Percentiles rank a stretch among this genome's conserved stretches.
Conservation (phyloP, 2,329 filamentous ascomycete species). For the Claviceps lovelessii region DNA sequence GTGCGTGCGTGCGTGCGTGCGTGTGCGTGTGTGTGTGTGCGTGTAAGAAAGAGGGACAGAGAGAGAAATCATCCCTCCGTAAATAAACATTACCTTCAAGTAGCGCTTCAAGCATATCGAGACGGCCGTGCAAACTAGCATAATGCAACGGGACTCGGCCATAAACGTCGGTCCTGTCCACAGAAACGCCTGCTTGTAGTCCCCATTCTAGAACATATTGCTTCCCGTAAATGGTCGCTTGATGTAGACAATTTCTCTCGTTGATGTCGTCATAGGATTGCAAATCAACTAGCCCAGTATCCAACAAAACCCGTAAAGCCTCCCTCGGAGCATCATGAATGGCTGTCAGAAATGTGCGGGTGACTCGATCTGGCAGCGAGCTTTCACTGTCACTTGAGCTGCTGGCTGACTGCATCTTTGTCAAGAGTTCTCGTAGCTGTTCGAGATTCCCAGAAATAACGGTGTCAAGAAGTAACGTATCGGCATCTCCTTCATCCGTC, state of each 20-base stretch:
- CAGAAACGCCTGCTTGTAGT: slow-evolving; percentile 60
- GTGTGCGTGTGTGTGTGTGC: neutral
- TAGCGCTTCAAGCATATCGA: slow-evolving; percentile 67
- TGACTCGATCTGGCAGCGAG: slow-evolving; percentile 59
- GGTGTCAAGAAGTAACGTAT: slow-evolving; percentile 75
- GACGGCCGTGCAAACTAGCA: slow-evolving; percentile 82
- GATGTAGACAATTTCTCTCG: slow-evolving; percentile 88
- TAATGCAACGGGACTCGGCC: slow-evolving; percentile 89
- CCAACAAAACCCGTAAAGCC: slow-evolving; percentile 60
- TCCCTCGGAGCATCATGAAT: slow-evolving; percentile 72
- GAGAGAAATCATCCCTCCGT: neutral
- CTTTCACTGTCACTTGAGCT: slow-evolving; percentile 43
- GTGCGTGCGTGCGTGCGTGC: too few species aligned
- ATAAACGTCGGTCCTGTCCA: slow-evolving; percentile 78
- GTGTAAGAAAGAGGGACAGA: too few species aligned
- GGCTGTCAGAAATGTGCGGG: slow-evolving; percentile 76
- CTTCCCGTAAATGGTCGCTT: slow-evolving; percentile 90
- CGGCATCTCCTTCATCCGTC: slow-evolving; percentile 78
- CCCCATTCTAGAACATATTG: slow-evolving; percentile 62
- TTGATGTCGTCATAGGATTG: slow-evolving; percentile 95
- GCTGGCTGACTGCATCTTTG: slow-evolving; percentile 46
- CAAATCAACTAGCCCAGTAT: slow-evolving; percentile 74
- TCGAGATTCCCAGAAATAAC: slow-evolving; percentile 69
- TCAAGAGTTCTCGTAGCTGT: slow-evolving; percentile 66
- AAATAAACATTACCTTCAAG: slow-evolving; percentile 39